Evolutionary conservation across 2,329 filamentous ascomycete genomes (phyloP).

Genomic region (Colletotrichum lini): DNA sequence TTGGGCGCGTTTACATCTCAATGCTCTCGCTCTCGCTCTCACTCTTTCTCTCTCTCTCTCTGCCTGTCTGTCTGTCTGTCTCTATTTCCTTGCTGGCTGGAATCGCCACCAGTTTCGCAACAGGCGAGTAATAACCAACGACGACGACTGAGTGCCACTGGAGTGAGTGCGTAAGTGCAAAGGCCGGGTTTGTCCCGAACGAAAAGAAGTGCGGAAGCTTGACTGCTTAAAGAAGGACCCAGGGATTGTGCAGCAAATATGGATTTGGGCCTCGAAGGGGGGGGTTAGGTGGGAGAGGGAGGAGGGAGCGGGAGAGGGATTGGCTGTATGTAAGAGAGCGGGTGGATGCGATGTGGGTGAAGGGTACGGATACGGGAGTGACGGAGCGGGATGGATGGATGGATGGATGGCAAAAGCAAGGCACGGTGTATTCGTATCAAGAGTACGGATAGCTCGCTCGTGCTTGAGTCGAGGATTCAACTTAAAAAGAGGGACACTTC

Average conservation of each 20-base stretch:
- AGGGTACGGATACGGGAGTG: conserved; percentile 8
- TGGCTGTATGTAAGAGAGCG: conserved; percentile 26
- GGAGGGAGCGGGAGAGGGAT: conserved; percentile 3
- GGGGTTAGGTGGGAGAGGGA: too few species aligned
- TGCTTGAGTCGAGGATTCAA: conserved; percentile 1
- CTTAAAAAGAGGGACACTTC: conserved; percentile 29
- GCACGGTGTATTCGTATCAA: background rate
- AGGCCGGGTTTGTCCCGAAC: conserved; percentile 17
- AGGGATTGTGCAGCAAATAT: conserved; percentile 37
- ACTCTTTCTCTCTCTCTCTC: too few species aligned
- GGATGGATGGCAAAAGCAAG: conserved; percentile 19
- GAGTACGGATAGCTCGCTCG: background rate
- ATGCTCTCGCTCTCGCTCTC: conserved; percentile 7
- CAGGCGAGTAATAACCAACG: conserved; percentile 8
- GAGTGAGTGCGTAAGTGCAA: background rate
- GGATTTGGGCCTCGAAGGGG: conserved; percentile 20
- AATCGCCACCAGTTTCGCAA: conserved; percentile 36
- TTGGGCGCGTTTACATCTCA: conserved; percentile 35
- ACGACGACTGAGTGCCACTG: too few species aligned
- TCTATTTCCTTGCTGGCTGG: background rate
- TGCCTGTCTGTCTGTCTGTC: too few species aligned
- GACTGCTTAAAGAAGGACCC: conserved; percentile 39
- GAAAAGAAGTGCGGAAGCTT: conserved; percentile 30
- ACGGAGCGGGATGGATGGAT: conserved; percentile 15
- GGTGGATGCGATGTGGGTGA: conserved; percentile 21